Conservation (phyloP, 805 yeast genomes). For the Suhomyces vadensis region DNA sequence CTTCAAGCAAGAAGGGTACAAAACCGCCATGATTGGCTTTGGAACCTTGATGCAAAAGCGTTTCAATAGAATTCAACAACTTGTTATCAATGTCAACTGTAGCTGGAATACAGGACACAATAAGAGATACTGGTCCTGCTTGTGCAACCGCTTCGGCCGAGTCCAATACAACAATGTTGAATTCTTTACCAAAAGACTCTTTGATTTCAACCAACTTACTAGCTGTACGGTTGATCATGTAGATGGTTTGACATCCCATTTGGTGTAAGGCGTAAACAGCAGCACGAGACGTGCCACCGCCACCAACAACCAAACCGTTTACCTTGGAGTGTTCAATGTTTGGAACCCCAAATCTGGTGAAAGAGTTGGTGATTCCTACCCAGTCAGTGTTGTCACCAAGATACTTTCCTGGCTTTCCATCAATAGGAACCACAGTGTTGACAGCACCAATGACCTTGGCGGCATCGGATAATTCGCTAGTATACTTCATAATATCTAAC, state of each 20-base stretch:
- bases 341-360: conserved; percentile 62
- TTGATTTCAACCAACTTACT: conserved; percentile 63
- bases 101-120: conserved; percentile 84
- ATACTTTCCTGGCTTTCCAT: conserved; percentile 40
- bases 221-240: conserved; percentile 76
- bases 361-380: conserved; percentile 79
- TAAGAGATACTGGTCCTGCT: conserved; percentile 53
- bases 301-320: conserved; percentile 84
- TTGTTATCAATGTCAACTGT: conserved; percentile 63
- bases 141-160: conserved; percentile 45
- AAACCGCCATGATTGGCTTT: conserved; percentile 35
- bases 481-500: conserved; percentile 68
- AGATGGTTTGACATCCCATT: conserved; percentile 76
- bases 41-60: conserved; percentile 44
- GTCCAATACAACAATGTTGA: conserved; percentile 59
- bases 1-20: conserved; percentile 71
- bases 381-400: conserved; percentile 94
- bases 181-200: conserved; percentile 58
- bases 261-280: conserved; percentile 82
- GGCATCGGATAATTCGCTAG: conserved; percentile 67
- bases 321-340: conserved; percentile 33
- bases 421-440: conserved; percentile 71
- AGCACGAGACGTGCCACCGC: conserved; percentile 97
- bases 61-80: conserved; percentile 50
- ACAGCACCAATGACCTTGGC: conserved; percentile 90